Evolutionary conservation across 2,329 filamentous ascomycete species (phyloP), one percentile per base, ranked within the genome.

Genomic region (Gaeumannomyces sp.): DNA sequence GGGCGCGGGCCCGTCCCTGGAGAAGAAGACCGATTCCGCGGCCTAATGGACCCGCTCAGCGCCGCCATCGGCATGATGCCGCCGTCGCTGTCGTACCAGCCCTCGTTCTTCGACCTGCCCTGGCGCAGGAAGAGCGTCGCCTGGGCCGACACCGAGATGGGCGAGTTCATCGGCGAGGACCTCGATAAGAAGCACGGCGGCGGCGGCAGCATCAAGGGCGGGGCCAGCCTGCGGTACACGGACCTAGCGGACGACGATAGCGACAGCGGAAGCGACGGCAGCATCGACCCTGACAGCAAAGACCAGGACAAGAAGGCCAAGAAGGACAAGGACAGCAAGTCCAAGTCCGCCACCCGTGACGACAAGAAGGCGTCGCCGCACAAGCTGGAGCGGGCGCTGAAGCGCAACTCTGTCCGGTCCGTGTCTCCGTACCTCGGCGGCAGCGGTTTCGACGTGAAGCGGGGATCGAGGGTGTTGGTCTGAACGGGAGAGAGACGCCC

Each of bases 31-130:
- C 33, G 53, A 56, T 38, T 63, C 62, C 62, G 62, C 19, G 38
- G 62, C 62, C 56, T 63, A 57, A 63, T 63, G 45, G 56, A 63
- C 45, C 61, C 61, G 28, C 62, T 63, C 28, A 27, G 50, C 62
- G 33, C 28, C 56, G 50, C 29, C 62, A n/a, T 45, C 56, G 62
- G 22, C 62, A 31, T 38, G 27, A 16, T 25, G 29, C 61, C 38
- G 19, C 63, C 65, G n/a, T 65, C 65, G 31, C 60, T 66, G 28
- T 31, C 25, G 57, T 27, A 35, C 27, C 22, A 56, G 19, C 56
- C 45, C 2, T 59, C 66, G 10, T 61, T 64, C 2, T 63, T 59
- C 27, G 66, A 28, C 57, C 57, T 59, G 57, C 35, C 35, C 60
- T 38, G 38, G 35, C 33, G 60, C 60, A 16, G 38, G 35, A 61